Percentiles rank a stretch among this genome's conserved stretches.
phyloP scores from a whole-genome alignment of 192 early-diverging fungal species.

The Fimicolochytrium jonesii region DNA sequence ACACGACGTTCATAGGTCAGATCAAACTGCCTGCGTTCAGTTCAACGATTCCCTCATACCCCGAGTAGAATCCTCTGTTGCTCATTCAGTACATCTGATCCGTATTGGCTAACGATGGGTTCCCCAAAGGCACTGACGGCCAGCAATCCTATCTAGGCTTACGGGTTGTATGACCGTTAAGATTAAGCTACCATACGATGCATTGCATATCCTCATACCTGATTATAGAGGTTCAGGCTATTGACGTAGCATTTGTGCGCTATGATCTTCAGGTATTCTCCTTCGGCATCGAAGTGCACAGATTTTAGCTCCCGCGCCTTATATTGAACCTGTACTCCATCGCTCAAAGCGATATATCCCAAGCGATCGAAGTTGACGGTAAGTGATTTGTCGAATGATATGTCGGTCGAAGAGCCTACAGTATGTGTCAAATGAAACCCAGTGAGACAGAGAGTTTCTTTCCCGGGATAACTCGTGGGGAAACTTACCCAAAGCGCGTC shows the following conservation, averaged over 20 bases:
- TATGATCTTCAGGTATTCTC: conserved; percentile 65
- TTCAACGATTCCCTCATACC: background rate
- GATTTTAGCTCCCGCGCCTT: conserved; percentile 72
- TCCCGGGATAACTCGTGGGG: too few species aligned
- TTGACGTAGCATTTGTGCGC: conserved; percentile 69
- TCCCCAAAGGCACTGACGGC: conserved; percentile 61
- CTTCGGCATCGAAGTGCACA: conserved; percentile 63
- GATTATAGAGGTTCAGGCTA: conserved; percentile 69
- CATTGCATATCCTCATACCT: conserved; percentile 42
- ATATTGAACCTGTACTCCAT: conserved; percentile 56
- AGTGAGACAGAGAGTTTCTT: too few species aligned
- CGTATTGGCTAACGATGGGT: conserved; percentile 14
- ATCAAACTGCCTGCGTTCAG: background rate
- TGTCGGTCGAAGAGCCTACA: too few species aligned
- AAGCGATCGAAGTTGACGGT: conserved; percentile 1
- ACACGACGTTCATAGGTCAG: background rate
- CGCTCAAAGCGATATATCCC: conserved; percentile 46
- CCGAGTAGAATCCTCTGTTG: conserved; percentile 17
- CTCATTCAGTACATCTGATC: conserved; percentile 5
- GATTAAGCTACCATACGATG: background rate
- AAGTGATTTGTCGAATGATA: too few species aligned
- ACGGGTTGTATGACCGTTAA: background rate
- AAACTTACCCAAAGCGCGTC: too few species aligned
- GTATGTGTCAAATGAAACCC: too few species aligned
- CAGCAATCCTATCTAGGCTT: conserved; percentile 55